Conservation (phyloP, 208 protist species). For the Acanthamoeba triangularis region DNA sequence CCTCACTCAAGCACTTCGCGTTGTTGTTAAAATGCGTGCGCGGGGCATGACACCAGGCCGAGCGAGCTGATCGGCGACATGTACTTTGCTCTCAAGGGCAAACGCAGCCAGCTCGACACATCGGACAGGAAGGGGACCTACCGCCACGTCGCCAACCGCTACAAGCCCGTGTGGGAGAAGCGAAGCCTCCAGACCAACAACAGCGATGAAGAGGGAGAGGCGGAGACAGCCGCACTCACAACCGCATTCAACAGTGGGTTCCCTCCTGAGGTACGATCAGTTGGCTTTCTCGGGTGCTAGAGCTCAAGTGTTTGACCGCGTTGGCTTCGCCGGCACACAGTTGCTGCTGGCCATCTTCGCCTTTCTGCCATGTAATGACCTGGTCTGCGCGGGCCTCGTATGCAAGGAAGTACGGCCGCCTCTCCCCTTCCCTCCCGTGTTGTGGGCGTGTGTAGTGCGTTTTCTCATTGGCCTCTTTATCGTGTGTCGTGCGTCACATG, state of each 20-base stretch:
- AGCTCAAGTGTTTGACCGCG: too few relatives aligned
- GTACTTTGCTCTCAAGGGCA: neutral
- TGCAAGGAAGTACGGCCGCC: neutral
- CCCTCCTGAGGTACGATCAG: neutral
- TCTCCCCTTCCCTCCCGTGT: too few relatives aligned
- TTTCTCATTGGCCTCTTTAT: too few relatives aligned
- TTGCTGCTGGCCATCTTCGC: neutral
- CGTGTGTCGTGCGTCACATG: too few relatives aligned
- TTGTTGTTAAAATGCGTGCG: too few relatives aligned
- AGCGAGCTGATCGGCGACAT: neutral
- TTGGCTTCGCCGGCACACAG: neutral
- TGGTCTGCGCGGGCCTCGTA: neutral
- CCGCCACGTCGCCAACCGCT: neutral
- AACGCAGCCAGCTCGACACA: neutral
- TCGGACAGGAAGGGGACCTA: neutral
- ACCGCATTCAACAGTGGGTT: neutral
- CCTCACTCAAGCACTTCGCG: too few relatives aligned
- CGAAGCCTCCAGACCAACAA: neutral
- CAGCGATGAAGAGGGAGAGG: neutral
- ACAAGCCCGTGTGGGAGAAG: neutral
- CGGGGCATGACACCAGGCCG: too few relatives aligned
- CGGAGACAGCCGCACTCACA: neutral
- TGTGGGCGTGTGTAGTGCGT: too few relatives aligned
- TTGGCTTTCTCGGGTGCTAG: too few relatives aligned
- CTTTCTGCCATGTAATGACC: neutral